These are phyloP conservation scores for Tricharina praecox DNA, from an alignment of 495 filamentous ascomycete species.

Conservation along the genomic window DNA sequence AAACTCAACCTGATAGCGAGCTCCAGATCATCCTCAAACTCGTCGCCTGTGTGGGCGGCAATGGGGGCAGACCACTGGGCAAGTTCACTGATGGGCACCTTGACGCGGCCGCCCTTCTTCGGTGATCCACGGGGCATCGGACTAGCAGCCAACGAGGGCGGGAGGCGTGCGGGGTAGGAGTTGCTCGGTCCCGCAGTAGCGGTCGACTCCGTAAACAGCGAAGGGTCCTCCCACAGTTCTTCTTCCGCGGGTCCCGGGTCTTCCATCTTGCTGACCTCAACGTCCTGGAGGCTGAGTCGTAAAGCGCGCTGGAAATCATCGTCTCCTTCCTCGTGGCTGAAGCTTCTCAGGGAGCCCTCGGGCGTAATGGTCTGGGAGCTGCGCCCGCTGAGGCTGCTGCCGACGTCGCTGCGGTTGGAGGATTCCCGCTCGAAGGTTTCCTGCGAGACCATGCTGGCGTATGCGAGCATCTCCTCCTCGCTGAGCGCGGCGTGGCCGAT, in stretches of 20 bases:
- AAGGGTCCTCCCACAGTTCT: neutral
- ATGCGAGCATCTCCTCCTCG: conserved; percentile 78
- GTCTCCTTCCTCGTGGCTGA: conserved; percentile 36
- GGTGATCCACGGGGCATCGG: neutral
- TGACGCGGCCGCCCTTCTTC: neutral
- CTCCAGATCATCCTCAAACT: conserved; percentile 62
- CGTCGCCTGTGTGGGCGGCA: conserved; percentile 18
- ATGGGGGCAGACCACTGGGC: conserved; percentile 8
- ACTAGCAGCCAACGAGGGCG: neutral
- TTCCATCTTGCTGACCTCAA: conserved; percentile 3
- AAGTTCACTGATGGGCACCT: neutral
- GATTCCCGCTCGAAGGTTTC: conserved; percentile 47
- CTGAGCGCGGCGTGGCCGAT: conserved; percentile 59
- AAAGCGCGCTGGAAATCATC: conserved; percentile 55
- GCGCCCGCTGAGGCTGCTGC: conserved; percentile 10
- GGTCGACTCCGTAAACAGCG: neutral
- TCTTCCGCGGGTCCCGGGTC: conserved; percentile 1
- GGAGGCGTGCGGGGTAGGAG: neutral
- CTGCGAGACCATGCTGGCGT: conserved; percentile 74
- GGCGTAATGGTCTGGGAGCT: conserved; percentile 16
- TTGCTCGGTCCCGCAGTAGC: neutral
- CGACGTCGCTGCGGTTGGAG: conserved; percentile 24
- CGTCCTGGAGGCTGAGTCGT: conserved; percentile 18
- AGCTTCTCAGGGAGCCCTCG: conserved; percentile 9
- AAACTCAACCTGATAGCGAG: conserved; percentile 73